Evolutionary conservation across 2,329 filamentous ascomycete species (phyloP).

Genomic region (Trichoderma arundinaceum): DNA sequence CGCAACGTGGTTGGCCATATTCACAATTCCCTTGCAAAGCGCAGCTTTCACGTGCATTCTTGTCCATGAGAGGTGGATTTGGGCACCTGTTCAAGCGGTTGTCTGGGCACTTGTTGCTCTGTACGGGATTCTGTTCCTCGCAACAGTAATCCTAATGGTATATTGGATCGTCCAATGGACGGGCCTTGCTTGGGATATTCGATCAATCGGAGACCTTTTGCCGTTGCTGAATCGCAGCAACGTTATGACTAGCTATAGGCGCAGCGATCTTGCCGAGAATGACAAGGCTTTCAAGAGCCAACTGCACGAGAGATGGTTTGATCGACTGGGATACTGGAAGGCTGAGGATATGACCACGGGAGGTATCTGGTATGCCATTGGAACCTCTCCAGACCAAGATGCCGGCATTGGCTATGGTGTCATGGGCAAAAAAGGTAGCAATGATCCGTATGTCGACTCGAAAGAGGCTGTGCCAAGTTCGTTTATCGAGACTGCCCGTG

Average conservation of each 20-base stretch:
- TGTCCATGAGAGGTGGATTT: slow-evolving; percentile 69
- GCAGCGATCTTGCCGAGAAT: slow-evolving; percentile 62
- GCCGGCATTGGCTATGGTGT: slow-evolving; percentile 37
- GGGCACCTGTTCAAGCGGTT: slow-evolving; percentile 78
- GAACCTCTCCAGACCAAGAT: slow-evolving; percentile 49
- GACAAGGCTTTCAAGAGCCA: slow-evolving; percentile 59
- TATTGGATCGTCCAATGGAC: slow-evolving; percentile 71
- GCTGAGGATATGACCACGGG: slow-evolving; percentile 66
- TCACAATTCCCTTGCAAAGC: slow-evolving; percentile 82
- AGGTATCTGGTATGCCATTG: slow-evolving; percentile 79
- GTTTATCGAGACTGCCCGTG: slow-evolving; percentile 42
- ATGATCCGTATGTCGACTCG: slow-evolving; percentile 43
- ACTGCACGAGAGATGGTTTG: slow-evolving; percentile 62
- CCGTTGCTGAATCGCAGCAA: slow-evolving; percentile 82
- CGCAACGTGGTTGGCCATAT: slow-evolving; percentile 77
- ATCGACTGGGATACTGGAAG: slow-evolving; percentile 87
- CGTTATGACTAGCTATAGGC: slow-evolving; percentile 72
- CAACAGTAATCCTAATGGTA: slow-evolving; percentile 59
- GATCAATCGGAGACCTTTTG: slow-evolving; percentile 80
- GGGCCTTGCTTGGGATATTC: slow-evolving; percentile 83
- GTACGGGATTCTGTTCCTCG: slow-evolving; percentile 70
- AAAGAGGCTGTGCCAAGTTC: slow-evolving; percentile 36
- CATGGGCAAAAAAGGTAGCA: slow-evolving; percentile 40
- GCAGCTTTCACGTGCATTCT: slow-evolving; percentile 72
- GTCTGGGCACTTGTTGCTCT: slow-evolving; percentile 78